These are phyloP conservation scores for Carex kokanica DNA, from an alignment of 176 grass and related monocot genomes.

Conservation along the genomic window DNA sequence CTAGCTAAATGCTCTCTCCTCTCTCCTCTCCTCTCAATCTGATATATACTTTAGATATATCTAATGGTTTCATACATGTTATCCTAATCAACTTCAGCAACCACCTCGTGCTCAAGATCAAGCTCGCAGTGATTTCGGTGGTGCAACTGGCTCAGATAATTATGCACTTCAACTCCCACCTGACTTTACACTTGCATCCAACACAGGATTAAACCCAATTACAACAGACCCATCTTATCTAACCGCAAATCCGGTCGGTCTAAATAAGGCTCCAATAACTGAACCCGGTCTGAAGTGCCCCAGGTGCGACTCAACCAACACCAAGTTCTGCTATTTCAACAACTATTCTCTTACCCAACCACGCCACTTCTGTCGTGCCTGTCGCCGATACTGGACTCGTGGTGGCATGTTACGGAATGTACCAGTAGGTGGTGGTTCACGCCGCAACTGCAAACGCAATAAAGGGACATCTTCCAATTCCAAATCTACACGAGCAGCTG, in stretches of 20 bases:
- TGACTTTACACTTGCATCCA: slow-evolving; percentile 31
- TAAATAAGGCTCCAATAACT: slow-evolving; percentile 30
- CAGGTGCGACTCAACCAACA: slow-evolving; percentile 78
- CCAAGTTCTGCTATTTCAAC: slow-evolving; percentile 99
- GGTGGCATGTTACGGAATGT: slow-evolving; percentile 90
- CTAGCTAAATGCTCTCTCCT: neutral
- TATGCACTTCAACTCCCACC: slow-evolving; percentile 44
- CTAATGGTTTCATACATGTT: neutral
- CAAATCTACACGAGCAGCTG: neutral
- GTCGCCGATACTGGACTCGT: slow-evolving; percentile 97
- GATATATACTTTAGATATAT: neutral
- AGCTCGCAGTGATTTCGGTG: neutral
- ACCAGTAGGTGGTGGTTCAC: slow-evolving; percentile 77
- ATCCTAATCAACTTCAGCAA: slow-evolving; percentile 29
- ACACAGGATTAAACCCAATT: slow-evolving; percentile 17
- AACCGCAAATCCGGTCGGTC: slow-evolving; percentile 49
- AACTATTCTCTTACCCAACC: slow-evolving; percentile 90
- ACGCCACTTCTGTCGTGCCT: slow-evolving; percentile 86
- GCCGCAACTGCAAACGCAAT: slow-evolving; percentile 60
- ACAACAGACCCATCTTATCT: slow-evolving; percentile 41
- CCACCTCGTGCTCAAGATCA: slow-evolving; percentile 37
- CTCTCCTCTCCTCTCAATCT: neutral
- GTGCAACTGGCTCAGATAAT: slow-evolving; percentile 17
- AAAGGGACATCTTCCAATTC: slow-evolving; percentile 36
- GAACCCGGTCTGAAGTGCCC: slow-evolving; percentile 78